Percentiles rank a stretch among this genome's conserved stretches.
phyloP scores from a whole-genome alignment of 495 filamentous ascomycete genomes.

The Annulohypoxylon nitens region DNA sequence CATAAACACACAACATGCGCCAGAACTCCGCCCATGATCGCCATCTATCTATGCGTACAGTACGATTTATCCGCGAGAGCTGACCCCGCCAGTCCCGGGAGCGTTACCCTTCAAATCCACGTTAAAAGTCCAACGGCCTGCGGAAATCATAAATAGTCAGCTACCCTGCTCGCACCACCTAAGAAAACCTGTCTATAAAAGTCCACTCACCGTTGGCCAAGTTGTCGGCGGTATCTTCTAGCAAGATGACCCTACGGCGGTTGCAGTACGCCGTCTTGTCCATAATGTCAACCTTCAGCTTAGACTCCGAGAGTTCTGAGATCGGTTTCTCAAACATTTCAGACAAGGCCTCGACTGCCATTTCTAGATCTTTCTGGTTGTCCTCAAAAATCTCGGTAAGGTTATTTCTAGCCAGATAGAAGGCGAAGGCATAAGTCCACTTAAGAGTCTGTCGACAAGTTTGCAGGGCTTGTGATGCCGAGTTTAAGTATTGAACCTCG shows the following conservation, averaged over 20 bases:
- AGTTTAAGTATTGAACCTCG: conserved; percentile 95
- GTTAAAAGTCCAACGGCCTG: conserved; percentile 64
- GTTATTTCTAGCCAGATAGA: conserved; percentile 95
- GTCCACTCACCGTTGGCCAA: conserved; percentile 80
- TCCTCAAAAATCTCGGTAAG: conserved; percentile 97
- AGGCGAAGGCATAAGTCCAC: conserved; percentile 99
- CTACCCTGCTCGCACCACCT: neutral
- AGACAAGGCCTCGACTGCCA: conserved; percentile 93
- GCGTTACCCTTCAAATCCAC: conserved; percentile 54
- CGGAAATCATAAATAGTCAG: conserved; percentile 12
- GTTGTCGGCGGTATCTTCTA: conserved; percentile 92
- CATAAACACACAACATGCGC: conserved; percentile 9
- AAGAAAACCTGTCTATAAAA: neutral
- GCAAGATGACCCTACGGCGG: conserved; percentile 86
- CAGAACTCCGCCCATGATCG: conserved; percentile 30
- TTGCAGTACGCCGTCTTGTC: conserved; percentile 98
- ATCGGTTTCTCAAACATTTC: conserved; percentile 98
- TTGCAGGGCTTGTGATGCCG: conserved; percentile 92
- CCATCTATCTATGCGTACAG: conserved; percentile 41
- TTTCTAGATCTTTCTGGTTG: conserved; percentile 97
- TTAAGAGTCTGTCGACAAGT: conserved; percentile 96
- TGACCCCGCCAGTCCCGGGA: conserved; percentile 32
- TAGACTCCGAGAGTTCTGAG: conserved; percentile 75
- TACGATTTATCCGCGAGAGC: conserved; percentile 36
- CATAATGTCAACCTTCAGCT: conserved; percentile 95